Conservation (phyloP, 306 rosid species). For the Vigna nakashimae region DNA sequence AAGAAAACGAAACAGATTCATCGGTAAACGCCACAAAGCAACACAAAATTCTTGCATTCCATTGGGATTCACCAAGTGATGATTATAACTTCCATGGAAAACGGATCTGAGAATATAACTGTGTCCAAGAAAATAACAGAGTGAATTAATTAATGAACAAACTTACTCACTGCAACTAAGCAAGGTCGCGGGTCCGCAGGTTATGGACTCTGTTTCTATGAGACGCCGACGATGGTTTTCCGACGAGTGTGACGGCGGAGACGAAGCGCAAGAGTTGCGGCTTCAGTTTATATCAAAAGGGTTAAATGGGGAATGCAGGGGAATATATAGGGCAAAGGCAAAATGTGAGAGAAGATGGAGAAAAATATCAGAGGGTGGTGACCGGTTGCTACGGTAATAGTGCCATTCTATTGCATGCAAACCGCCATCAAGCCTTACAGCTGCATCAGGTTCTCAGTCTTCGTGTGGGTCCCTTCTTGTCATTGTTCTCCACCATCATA, state of each 20-base stretch:
- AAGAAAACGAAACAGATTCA: conserved; percentile 24
- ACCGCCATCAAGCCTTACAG: conserved; percentile 40
- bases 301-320: neutral
- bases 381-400: conserved; percentile 44
- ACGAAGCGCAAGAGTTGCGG: conserved; percentile 42
- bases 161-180: conserved; percentile 9
- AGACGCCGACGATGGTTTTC: conserved; percentile 8
- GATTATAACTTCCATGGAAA: conserved; percentile 42
- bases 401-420: neutral
- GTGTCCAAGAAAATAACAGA: conserved; percentile 40
- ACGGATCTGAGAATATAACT: conserved; percentile 38
- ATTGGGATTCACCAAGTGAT: neutral
- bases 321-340: conserved; percentile 27
- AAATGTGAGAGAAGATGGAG: neutral
- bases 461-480: neutral
- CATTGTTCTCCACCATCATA: neutral
- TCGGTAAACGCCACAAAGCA: neutral
- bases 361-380: conserved; percentile 39
- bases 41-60: neutral
- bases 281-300: conserved; percentile 32
- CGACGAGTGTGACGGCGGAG: conserved; percentile 20
- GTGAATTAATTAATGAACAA: neutral
- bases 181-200: neutral
- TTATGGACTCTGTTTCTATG: neutral
- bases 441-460: conserved; percentile 23